phyloP scores from a whole-genome alignment of 2,329 filamentous ascomycete genomes.

The Biscogniauxia sp. region DNA sequence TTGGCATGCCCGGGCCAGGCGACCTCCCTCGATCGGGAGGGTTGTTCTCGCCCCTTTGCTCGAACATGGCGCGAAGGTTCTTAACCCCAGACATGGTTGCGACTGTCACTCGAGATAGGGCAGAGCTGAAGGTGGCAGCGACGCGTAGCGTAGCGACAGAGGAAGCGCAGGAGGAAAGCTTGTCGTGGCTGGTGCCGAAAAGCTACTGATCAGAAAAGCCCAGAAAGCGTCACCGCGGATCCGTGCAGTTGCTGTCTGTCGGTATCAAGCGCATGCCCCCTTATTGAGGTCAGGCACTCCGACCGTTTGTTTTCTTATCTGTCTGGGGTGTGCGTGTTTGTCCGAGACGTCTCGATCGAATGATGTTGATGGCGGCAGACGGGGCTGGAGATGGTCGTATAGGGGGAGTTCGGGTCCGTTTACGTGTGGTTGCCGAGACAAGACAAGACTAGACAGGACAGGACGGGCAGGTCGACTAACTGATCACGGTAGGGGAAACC shows the following conservation, averaged over 20 bases:
- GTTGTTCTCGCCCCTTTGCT: constrained; percentile 65
- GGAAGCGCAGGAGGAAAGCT: constrained; percentile 25
- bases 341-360: background rate
- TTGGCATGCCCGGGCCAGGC: constrained; percentile 48
- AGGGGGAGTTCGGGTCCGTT: too few relatives aligned
- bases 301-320: background rate
- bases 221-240: constrained; percentile 27
- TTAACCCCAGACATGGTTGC: constrained; percentile 65
- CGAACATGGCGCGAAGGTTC: constrained; percentile 78
- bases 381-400: background rate
- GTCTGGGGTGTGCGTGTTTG: background rate
- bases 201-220: constrained; percentile 15
- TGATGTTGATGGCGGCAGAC: background rate
- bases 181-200: constrained; percentile 12
- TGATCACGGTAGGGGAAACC: background rate
- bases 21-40: constrained; percentile 67
- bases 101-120: constrained; percentile 12
- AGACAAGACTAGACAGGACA: background rate
- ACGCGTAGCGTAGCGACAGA: constrained; percentile 9
- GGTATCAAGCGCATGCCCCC: constrained; percentile 23
- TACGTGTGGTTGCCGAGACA: background rate
- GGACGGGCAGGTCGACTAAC: background rate
- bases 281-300: background rate
- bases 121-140: constrained; percentile 4
- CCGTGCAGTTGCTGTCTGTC: constrained; percentile 21